phyloP scores from a whole-genome alignment of 2,329 filamentous ascomycete species.

The Ciborinia camelliae region DNA sequence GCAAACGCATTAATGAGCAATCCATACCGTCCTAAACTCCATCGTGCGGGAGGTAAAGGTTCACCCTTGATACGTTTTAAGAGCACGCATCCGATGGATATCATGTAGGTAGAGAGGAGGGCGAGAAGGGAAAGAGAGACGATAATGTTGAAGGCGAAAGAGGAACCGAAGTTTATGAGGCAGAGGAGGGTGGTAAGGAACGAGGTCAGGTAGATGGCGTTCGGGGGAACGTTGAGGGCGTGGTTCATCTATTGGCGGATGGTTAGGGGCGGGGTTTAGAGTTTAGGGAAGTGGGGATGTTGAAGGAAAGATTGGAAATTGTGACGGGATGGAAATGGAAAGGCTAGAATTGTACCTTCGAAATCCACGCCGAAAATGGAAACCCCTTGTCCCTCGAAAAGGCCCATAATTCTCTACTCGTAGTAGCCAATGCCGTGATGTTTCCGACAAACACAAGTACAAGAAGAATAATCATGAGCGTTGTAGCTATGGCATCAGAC shows the following conservation, averaged over 20 bases:
- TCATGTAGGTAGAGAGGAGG: conserved; percentile 51
- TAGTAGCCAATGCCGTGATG: conserved; percentile 39
- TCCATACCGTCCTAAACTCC: conserved; percentile 44
- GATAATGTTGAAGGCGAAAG: conserved; percentile 51
- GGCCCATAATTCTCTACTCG: conserved; percentile 42
- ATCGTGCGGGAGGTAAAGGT: conserved; percentile 42
- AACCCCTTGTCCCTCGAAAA: conserved; percentile 36
- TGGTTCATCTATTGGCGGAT: conserved; percentile 34
- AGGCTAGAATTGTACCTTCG: conserved; percentile 34
- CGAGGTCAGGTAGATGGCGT: conserved; percentile 29
- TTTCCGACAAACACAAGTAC: conserved; percentile 41
- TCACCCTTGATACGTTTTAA: conserved; percentile 39
- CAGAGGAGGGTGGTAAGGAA: conserved; percentile 27
- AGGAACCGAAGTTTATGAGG: conserved; percentile 50
- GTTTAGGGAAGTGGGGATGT: not conserved
- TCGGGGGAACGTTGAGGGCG: conserved; percentile 32
- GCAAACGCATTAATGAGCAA: conserved; percentile 44
- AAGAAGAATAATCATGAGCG: conserved; percentile 46
- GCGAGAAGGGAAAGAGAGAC: conserved; percentile 50
- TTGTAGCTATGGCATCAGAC: conserved; percentile 44
- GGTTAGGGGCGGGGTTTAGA: not conserved
- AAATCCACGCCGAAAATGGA: conserved; percentile 40
- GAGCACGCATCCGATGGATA: conserved; percentile 45
- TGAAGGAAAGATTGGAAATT: not conserved
- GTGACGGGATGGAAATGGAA: not conserved